Percentiles rank a stretch among this genome's conserved stretches.
These are phyloP conservation scores for Penicillium thymicola DNA, from an alignment of 2,329 filamentous ascomycete species.

Conservation along the genomic window DNA sequence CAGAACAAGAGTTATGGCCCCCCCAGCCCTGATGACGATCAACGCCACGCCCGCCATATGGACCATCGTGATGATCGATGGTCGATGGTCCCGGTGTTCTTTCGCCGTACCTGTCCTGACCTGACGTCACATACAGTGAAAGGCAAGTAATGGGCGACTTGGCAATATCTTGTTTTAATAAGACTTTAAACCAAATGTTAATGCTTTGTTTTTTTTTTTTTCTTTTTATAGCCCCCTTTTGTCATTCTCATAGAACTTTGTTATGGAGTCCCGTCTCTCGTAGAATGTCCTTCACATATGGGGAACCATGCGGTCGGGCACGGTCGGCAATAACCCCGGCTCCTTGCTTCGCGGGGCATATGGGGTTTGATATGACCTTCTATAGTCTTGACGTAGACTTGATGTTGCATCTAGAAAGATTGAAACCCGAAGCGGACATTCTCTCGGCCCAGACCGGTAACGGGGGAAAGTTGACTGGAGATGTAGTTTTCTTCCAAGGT, in stretches of 20 bases:
- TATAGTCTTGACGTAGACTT: not conserved
- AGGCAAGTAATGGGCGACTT: conserved; percentile 4
- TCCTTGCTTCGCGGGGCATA: conserved; percentile 30
- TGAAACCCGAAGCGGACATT: conserved; percentile 28
- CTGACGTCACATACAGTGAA: conserved; percentile 19
- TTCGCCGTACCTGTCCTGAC: conserved; percentile 3
- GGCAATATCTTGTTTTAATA: not conserved
- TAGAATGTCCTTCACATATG: conserved; percentile 4
- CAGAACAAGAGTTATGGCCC: conserved; percentile 19
- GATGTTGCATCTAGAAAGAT: conserved; percentile 13
- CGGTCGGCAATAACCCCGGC: conserved; percentile 15
- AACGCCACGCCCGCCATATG: conserved; percentile 22
- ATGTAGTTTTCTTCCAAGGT: conserved; percentile 7
- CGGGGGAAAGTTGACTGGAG: not conserved
- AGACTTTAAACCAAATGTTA: not conserved
- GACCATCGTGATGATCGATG: not conserved
- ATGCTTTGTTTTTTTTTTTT: too few species aligned
- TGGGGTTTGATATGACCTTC: conserved; percentile 1
- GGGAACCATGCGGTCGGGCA: conserved; percentile 18
- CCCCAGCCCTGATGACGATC: conserved; percentile 18
- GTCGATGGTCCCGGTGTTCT: not conserved
- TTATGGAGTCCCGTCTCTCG: not conserved
- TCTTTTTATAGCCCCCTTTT: not conserved
- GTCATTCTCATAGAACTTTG: not conserved
- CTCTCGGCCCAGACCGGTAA: conserved; percentile 23